phyloP scores from a whole-genome alignment of 1,284 basidiomycete species.

The Apiotrichum mycotoxinovorans region DNA sequence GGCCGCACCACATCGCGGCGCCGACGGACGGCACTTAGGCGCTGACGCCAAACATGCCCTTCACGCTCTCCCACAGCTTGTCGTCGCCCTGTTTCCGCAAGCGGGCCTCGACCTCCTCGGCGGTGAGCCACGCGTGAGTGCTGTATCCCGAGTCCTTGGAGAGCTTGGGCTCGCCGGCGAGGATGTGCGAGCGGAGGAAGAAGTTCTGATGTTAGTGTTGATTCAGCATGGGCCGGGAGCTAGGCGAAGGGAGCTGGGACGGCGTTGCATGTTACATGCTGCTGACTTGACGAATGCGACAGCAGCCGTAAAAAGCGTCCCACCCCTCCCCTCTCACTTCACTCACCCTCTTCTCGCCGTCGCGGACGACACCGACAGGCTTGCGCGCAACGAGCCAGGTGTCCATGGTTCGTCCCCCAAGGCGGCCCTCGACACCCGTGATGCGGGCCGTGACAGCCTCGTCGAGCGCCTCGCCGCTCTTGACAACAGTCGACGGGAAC shows the following conservation, averaged over 20 bases:
- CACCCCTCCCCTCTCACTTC: too few species aligned
- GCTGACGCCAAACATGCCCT: constrained; percentile 40
- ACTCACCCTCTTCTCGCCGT: constrained; percentile 40
- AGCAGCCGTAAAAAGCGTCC: too few species aligned
- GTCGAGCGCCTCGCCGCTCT: constrained; percentile 38
- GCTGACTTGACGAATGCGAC: too few species aligned
- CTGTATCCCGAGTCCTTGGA: constrained; percentile 27
- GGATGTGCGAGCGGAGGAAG: constrained; percentile 48
- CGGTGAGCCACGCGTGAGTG: constrained; percentile 41
- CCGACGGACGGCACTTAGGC: too few species aligned
- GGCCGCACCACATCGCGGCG: too few species aligned
- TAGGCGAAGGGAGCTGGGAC: not conserved
- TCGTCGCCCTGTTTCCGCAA: constrained; percentile 38
- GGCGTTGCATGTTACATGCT: not conserved
- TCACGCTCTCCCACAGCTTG: constrained; percentile 36
- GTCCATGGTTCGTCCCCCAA: constrained; percentile 45
- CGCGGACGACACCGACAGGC: constrained; percentile 40
- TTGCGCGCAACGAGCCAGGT: constrained; percentile 49
- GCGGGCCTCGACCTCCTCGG: constrained; percentile 35
- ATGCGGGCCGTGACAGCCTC: constrained; percentile 35
- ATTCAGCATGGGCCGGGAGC: not conserved
- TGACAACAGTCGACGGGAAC: constrained; percentile 58
- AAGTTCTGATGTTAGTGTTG: constrained; percentile 36
- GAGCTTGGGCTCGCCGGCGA: constrained; percentile 43
- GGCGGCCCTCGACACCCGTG: constrained; percentile 31